Conservation (phyloP, 805 yeast genomes). For the Ogataea pignaliae region DNA sequence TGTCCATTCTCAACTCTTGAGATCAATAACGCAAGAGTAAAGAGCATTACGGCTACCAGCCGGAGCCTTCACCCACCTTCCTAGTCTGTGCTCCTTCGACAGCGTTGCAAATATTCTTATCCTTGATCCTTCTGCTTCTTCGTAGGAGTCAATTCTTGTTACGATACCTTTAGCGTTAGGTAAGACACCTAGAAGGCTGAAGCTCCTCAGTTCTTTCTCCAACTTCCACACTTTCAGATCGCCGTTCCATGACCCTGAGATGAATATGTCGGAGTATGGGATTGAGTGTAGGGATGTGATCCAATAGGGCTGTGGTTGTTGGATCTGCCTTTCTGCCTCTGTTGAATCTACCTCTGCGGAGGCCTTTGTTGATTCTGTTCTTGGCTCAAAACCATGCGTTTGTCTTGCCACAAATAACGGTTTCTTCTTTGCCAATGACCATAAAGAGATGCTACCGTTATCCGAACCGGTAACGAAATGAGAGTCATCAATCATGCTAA, state of each 20-base stretch:
- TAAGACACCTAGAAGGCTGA: constrained; percentile 53
- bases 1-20: constrained; percentile 10
- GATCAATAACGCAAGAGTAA: constrained; percentile 45
- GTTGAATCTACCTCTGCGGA: constrained; percentile 44
- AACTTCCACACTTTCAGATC: constrained; percentile 73
- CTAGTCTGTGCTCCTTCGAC: constrained; percentile 82
- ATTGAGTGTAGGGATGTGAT: constrained; percentile 77
- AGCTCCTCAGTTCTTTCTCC: constrained; percentile 56
- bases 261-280: constrained; percentile 79
- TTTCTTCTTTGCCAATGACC: constrained; percentile 90
- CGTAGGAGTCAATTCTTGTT: constrained; percentile 52
- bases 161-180: constrained; percentile 65
- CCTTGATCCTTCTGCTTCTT: constrained; percentile 48
- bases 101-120: constrained; percentile 60
- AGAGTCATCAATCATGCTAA: constrained; percentile 86
- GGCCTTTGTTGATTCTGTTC: constrained; percentile 42
- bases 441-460: constrained; percentile 83
- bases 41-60: constrained; percentile 73
- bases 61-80: constrained; percentile 72
- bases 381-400: constrained; percentile 68
- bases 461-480: constrained; percentile 95
- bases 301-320: constrained; percentile 76
- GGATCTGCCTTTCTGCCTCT: constrained; percentile 46
- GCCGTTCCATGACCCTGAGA: constrained; percentile 90
- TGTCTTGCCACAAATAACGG: constrained; percentile 64